A percentile compares a stretch with the other conserved stretches of the same genome.
Conservation (phyloP, 768 basidiomycete genomes). For the Leucosporidium scottii region DNA sequence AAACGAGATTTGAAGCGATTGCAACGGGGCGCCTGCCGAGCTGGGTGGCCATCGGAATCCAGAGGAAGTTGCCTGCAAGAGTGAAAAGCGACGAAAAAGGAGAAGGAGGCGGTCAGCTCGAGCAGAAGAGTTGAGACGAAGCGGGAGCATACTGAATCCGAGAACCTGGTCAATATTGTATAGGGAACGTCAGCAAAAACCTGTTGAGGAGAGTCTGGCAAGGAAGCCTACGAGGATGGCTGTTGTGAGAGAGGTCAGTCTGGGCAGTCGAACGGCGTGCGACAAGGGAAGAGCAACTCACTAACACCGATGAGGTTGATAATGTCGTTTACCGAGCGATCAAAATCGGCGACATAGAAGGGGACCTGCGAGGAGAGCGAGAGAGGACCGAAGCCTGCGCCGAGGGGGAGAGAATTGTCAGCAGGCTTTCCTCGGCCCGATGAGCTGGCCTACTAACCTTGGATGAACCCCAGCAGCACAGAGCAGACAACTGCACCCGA, state of each 20-base stretch:
- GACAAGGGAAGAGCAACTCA: not conserved
- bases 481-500: not conserved
- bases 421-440: not conserved
- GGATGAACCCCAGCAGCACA: not conserved
- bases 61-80: not conserved
- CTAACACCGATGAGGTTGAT: slow-evolving; percentile 3
- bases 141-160: no score
- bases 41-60: not conserved
- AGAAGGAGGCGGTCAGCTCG: no score
- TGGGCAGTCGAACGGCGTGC: no score
- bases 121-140: no score
- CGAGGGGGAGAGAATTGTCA: no score
- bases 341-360: not conserved
- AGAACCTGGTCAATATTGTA: no score
- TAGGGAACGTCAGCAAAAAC: no score
- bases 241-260: no score
- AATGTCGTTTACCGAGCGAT: not conserved
- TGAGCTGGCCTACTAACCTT: not conserved
- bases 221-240: no score
- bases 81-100: not conserved
- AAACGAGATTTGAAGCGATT: not conserved
- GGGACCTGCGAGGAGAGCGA: not conserved
- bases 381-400: slow-evolving; percentile 2
- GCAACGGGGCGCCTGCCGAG: not conserved
- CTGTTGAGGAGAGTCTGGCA: no score